Base-by-base conservation (phyloP, 1,284 basidiomycete genomes). In the Bjerkandera adusta region DNA sequence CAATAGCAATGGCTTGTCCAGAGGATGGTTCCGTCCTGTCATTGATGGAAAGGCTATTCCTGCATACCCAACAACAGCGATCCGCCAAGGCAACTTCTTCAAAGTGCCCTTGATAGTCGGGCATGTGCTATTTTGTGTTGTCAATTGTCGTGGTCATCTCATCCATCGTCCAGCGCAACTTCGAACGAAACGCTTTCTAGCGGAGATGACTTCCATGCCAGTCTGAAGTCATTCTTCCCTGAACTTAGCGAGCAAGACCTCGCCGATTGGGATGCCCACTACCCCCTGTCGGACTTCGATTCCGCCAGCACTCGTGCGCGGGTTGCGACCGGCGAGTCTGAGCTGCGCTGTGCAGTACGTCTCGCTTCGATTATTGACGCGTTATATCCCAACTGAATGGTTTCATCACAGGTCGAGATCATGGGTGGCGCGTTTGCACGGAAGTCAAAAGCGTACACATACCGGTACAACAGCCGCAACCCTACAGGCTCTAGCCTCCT, bases 61-160 rank as follows among this genome's bases (percentile, higher is more conserved):
- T 2, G 72, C 75, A 15, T 67, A 68, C 47, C 77, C 79, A 2
- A 78, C 76, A 0, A 57, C 57, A 29, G 66, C 68, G 3, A 67
- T 83, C 27, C 57, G 69, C 4, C 45, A 60, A 10, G 74, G 75
- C 3, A 65, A 68, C 22, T 79, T 77, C 50, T 59, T 66, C 2
- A 61, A 68, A 18, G 73, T 83, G 3, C 75, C 79, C n/a, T 55
- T 82, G 1, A 75, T 84, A 26, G 72, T 80, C 32, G 80, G 80
- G 80, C 81, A 57, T 36, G 72, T n/a, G 33, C 21, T n/a, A n/a
- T n/a, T n/a, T n/a, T n/a, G n/a, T n/a, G n/a, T n/a, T n/a, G n/a
- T 5, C 20, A 16, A 18, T 7, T 40, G 22, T 2, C 29, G 27
- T 13, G 18, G 36, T 25, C n/a, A n/a, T n/a, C n/a, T n/a, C n/a